A percentile compares a stretch with the other conserved stretches of the same genome.
phyloP scores from a whole-genome alignment of 805 yeast species.

The Vanderwaltozyma tropicalis region DNA sequence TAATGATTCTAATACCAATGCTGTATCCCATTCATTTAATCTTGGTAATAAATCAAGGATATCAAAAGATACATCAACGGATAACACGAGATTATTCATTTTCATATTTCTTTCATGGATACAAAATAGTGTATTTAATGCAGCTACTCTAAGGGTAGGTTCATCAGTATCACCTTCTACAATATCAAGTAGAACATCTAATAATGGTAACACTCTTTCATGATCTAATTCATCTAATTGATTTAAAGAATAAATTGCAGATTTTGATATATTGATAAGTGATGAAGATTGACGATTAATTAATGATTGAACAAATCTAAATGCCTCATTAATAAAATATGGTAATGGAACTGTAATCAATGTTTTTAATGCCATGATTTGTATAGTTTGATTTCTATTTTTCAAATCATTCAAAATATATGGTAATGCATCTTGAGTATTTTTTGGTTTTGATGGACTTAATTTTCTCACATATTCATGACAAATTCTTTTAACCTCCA shows the following conservation, averaged over 20 bases:
- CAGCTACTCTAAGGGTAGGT: constrained; percentile 56
- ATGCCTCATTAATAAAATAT: constrained; percentile 40
- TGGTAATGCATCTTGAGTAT: constrained; percentile 46
- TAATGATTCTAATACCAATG: constrained; percentile 53
- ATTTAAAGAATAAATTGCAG: constrained; percentile 62
- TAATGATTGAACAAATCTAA: constrained; percentile 28
- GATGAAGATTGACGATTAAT: constrained; percentile 36
- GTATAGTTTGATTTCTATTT: constrained; percentile 37
- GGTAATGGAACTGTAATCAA: constrained; percentile 47
- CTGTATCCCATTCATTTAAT: constrained; percentile 63
- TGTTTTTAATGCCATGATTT: constrained; percentile 56
- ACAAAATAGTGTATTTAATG: constrained; percentile 55
- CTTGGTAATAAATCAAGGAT: constrained; percentile 29
- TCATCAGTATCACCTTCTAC: constrained; percentile 37
- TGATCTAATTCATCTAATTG: constrained; percentile 51
- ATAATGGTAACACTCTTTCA: constrained; percentile 39
- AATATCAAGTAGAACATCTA: constrained; percentile 17
- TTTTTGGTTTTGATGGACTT: constrained; percentile 47
- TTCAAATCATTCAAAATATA: constrained; percentile 43
- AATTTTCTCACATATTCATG: constrained; percentile 55
- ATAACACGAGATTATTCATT: constrained; percentile 27
- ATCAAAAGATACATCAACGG: constrained; percentile 31
- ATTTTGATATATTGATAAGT: constrained; percentile 44
- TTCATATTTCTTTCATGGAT: constrained; percentile 42
- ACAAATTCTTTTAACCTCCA: constrained; percentile 63